Evolutionary conservation across 805 yeast species (phyloP), one percentile per base, ranked within the genome.

Genomic region (Saccharomycopsis amapae): DNA sequence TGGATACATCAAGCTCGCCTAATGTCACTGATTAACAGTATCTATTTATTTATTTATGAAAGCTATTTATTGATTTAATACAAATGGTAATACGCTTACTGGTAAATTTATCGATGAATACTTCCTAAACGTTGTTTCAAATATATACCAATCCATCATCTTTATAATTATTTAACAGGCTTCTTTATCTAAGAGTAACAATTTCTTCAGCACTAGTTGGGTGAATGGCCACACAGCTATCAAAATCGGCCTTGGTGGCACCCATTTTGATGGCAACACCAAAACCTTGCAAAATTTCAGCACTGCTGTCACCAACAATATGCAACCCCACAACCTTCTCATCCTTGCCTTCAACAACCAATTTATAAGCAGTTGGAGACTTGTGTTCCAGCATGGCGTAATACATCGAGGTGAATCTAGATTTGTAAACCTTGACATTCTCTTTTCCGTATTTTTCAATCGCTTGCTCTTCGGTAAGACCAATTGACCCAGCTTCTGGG

Each of bases 231-330:
- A 93, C 97, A 69, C 94, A 85, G 63, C 70, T 79, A 67, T 93
- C 99, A 55, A 93, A 93, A 64, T 93, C 97, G 38, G 77, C 78
- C 72, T 93, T 93, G 31, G 99, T 93, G 35, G 98, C 98, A 28
- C 99, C 99, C 98, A 93, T 93, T 69, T 89, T 89, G 53, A 93
- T 70, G 42, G 98, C 98, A 45, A 89, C 98, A 49, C 97, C 98
- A 59, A 93, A 93, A 32, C 98, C 99, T 72, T 93, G 99, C 57
- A 93, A 73, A 49, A 93, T 89, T 66, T 93, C 99, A 26, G 95
- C 79, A 43, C 93, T 78, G 6, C 77, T 67, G 59, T 89, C 97
- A 51, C 99, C 99, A 55, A 89, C 85, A 46, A 93, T 66, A 65
- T 93, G 98, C 55, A 93, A 68, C 24, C 99, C 99, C 51, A 93